These are phyloP conservation scores for Dalechampia spathulata DNA, from an alignment of 441 rosid species.

Conservation along the genomic window DNA sequence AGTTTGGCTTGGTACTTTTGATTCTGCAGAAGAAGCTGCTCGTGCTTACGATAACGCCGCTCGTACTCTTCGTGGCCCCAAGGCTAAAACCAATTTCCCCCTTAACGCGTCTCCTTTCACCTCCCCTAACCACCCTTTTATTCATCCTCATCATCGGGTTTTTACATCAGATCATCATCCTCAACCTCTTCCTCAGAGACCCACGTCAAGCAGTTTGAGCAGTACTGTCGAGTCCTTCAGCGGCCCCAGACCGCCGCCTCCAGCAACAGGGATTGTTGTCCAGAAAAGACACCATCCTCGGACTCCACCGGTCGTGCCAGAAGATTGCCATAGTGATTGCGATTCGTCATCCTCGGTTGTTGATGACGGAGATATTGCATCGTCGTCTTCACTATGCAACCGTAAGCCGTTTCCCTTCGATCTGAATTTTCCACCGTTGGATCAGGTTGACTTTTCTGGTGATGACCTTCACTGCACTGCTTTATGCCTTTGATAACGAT, in stretches of 20 bases:
- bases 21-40: slow-evolving; percentile 76
- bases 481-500: slow-evolving; percentile 60
- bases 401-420: slow-evolving; percentile 46
- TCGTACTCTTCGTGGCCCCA: slow-evolving; percentile 64
- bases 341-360: slow-evolving; percentile 89
- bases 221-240: slow-evolving; percentile 94
- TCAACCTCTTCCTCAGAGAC: slow-evolving; percentile 44
- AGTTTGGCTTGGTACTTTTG: slow-evolving; percentile 88
- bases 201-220: slow-evolving; percentile 86
- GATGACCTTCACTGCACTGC: slow-evolving; percentile 64
- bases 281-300: slow-evolving; percentile 39
- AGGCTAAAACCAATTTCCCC: slow-evolving; percentile 79
- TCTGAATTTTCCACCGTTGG: slow-evolving; percentile 88
- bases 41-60: slow-evolving; percentile 84
- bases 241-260: slow-evolving; percentile 33
- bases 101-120: slow-evolving; percentile 19
- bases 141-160: no score
- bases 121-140: slow-evolving; percentile 11
- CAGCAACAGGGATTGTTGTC: no score
- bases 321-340: slow-evolving; percentile 85
- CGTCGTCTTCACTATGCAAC: slow-evolving; percentile 26
- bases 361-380: slow-evolving; percentile 46
- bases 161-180: no score
- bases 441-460: slow-evolving; percentile 46
- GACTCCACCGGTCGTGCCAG: slow-evolving; percentile 56